These are phyloP conservation scores for Suillus paluster DNA, from an alignment of 768 basidiomycete species.

Conservation along the genomic window DNA sequence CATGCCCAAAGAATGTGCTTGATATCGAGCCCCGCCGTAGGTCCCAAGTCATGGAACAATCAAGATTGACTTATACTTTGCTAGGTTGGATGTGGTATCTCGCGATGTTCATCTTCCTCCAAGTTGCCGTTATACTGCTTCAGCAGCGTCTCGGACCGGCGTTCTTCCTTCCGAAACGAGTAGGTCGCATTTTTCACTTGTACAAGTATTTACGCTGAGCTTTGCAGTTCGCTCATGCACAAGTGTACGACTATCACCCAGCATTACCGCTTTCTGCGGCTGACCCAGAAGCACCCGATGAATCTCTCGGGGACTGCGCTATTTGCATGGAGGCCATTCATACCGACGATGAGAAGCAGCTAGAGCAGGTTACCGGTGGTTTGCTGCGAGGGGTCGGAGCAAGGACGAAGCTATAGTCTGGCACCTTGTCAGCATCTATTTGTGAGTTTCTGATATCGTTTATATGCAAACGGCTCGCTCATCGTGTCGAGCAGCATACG, in stretches of 20 bases:
- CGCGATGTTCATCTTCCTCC: constrained; percentile 61
- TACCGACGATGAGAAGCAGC: constrained; percentile 46
- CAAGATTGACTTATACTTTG: constrained; percentile 11
- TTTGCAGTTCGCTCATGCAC: constrained; percentile 57
- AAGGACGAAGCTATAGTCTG: constrained; percentile 76
- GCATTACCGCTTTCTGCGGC: constrained; percentile 57
- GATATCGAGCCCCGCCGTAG: constrained; percentile 77
- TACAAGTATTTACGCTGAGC: not conserved
- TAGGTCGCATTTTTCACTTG: constrained; percentile 36
- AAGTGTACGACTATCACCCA: constrained; percentile 87
- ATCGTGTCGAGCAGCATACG: constrained; percentile 61
- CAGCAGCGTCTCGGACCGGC: constrained; percentile 80
- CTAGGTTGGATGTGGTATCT: constrained; percentile 71
- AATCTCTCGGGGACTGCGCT: constrained; percentile 83
- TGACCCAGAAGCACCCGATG: constrained; percentile 76
- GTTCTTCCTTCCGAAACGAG: constrained; percentile 80
- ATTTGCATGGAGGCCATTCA: constrained; percentile 93
- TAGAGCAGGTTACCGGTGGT: constrained; percentile 40
- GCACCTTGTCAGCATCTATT: constrained; percentile 92
- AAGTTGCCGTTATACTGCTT: constrained; percentile 63
- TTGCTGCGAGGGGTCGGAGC: constrained; percentile 41
- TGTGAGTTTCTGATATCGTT: constrained; percentile 46
- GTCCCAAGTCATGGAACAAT: constrained; percentile 26
- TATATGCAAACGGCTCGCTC: not conserved
- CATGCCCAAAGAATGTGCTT: constrained; percentile 84